phyloP scores from a whole-genome alignment of 2,329 filamentous ascomycete species.

The Volutella citrinella region DNA sequence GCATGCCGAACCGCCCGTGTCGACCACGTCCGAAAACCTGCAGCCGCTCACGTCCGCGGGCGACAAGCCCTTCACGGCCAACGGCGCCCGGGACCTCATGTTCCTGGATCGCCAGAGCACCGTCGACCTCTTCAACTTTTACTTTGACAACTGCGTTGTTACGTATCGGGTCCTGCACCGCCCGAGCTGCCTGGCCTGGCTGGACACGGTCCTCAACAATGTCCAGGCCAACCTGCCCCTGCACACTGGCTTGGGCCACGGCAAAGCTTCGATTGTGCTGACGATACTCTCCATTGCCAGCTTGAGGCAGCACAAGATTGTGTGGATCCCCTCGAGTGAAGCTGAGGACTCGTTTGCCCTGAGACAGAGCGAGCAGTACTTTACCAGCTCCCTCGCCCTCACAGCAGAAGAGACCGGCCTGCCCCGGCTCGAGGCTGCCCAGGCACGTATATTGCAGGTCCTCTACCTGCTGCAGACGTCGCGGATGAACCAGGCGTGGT shows the following conservation, averaged over 20 bases:
- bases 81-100: conserved; percentile 7
- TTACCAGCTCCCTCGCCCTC: conserved; percentile 17
- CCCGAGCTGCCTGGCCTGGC: conserved; percentile 47
- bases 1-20: conserved; percentile 20
- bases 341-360: conserved; percentile 7
- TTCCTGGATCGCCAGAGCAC: conserved; percentile 16
- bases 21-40: conserved; percentile 16
- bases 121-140: conserved; percentile 34
- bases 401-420: conserved; percentile 23
- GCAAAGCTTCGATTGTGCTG: conserved; percentile 45
- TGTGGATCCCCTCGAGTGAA: not conserved
- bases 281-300: conserved; percentile 48
- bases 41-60: conserved; percentile 27
- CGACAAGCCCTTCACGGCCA: conserved; percentile 25
- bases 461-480: conserved; percentile 20
- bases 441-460: conserved; percentile 18
- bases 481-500: conserved; percentile 24
- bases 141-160: conserved; percentile 58
- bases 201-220: conserved; percentile 37
- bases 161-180: conserved; percentile 57
- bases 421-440: conserved; percentile 22
- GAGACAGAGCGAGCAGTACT: conserved; percentile 22
- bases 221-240: conserved; percentile 34
- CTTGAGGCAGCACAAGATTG: conserved; percentile 40
- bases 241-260: conserved; percentile 37